Evolutionary conservation across 2,329 filamentous ascomycete species (phyloP), one percentile per base, ranked within the genome.

Genomic region (Aspergillus eucalypticola): DNA sequence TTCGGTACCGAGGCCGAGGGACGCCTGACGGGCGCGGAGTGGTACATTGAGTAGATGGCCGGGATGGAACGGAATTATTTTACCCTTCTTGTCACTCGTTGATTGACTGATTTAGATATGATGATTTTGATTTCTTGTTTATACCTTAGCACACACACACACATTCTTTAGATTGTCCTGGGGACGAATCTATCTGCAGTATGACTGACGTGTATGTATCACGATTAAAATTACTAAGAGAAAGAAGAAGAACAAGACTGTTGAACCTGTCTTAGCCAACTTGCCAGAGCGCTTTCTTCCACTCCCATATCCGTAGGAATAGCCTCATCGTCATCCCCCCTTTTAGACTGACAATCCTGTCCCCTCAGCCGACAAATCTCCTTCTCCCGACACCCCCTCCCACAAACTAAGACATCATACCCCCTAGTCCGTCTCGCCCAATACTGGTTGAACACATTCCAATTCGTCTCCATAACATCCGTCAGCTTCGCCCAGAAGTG

Each of bases 401-500:
- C 72, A 63, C 84, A 86, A 3, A 53, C 60, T 3, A 73, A 72
- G 3, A 74, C 69, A 5, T 72, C 71, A 73, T 78, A 82, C 3
- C 82, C 82, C 5, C 84, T 77, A 8, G 75, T 78, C 60, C 82
- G 83, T 58, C 83, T 76, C 0, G 74, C 68, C 52, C 79, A 77
- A 68, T 80, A 87, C 3, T 71, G 73, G 15, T 79, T 72, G 64
- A 86, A 86, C 1, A 77, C 69, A 0, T 67, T 61, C 2, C 76
- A 64, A 57, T 84, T 70, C 4, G 60, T 64, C 61, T 83, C 80
- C 52, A 87, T 79, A 3, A 74, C 68, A 1, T 73, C 73, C 1
- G 84, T 86, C 19, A 86, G 75, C 63, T 83, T 80, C 69, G 86
- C 84, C 84, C 85, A 87, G 71, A 86, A 86, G 1, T 80, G 21